These are phyloP conservation scores for Paramecium primaurelia DNA, from an alignment of 73 alveolate species.

Conservation along the genomic window DNA sequence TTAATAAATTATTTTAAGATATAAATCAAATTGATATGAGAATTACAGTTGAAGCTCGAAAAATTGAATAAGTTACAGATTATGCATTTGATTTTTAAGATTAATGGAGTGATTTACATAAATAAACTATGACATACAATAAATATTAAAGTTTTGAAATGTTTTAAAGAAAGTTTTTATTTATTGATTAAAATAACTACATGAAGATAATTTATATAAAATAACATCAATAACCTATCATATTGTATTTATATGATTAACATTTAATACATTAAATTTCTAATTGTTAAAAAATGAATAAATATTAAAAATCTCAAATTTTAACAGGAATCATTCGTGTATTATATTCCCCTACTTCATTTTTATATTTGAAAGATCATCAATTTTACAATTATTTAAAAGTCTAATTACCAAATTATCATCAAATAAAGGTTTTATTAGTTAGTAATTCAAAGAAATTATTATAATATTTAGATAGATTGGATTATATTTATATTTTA, in stretches of 20 bases:
- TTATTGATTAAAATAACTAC: neutral
- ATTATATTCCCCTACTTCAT: neutral
- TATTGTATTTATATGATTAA: neutral
- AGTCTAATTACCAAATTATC: neutral
- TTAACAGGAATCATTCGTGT: neutral
- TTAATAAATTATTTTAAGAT: neutral
- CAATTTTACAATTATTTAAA: neutral
- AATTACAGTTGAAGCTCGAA: neutral
- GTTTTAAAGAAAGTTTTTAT: neutral
- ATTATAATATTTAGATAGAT: neutral
- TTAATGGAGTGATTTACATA: neutral
- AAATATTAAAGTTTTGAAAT: neutral
- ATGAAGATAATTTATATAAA: neutral
- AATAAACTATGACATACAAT: neutral
- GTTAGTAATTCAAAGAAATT: neutral
- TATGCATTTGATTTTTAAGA: neutral
- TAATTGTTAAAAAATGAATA: neutral
- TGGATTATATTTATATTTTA: neutral
- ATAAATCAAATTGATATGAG: conserved; percentile 1
- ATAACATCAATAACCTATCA: neutral
- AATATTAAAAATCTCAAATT: neutral
- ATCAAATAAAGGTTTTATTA: neutral
- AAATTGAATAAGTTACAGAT: neutral
- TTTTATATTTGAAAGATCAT: neutral
- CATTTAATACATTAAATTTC: neutral